Conservation (phyloP, 2,329 filamentous ascomycete species). For the Aspergillus hiratsukae region DNA sequence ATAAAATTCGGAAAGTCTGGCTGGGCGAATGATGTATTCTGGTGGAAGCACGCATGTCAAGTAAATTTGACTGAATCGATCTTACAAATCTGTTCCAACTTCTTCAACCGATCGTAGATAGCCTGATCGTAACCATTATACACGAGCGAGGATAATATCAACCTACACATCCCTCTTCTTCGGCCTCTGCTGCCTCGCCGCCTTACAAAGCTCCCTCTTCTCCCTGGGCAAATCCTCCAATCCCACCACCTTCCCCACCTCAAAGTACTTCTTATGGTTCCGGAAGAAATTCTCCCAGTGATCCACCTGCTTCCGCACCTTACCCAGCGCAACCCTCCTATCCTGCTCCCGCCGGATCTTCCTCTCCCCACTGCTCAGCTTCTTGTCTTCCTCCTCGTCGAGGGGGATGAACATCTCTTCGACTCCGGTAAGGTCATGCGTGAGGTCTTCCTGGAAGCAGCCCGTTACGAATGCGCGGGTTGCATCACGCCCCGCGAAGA, state of each 20-base stretch:
- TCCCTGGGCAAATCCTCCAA: constrained; percentile 41
- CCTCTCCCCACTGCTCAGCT: constrained; percentile 34
- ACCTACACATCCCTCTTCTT: constrained; percentile 32
- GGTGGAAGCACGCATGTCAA: constrained; percentile 28
- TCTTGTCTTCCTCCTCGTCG: constrained; percentile 44
- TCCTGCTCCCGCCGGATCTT: constrained; percentile 60
- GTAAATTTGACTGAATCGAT: constrained; percentile 31
- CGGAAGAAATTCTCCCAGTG: constrained; percentile 84
- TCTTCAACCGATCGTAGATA: constrained; percentile 10
- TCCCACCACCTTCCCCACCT: constrained; percentile 68
- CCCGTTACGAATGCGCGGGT: constrained; percentile 86
- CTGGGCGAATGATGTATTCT: constrained; percentile 34
- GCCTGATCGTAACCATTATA: constrained; percentile 16
- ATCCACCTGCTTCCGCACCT: constrained; percentile 63
- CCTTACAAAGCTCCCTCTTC: constrained; percentile 63
- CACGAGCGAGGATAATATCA: neutral
- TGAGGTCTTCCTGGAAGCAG: constrained; percentile 83
- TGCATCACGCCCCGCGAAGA: constrained; percentile 83
- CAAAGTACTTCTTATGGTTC: constrained; percentile 73
- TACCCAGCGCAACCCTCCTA: constrained; percentile 57
- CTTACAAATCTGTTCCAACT: constrained; percentile 25
- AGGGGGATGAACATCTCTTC: constrained; percentile 77
- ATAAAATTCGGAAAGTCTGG: constrained; percentile 32
- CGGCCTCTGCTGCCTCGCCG: constrained; percentile 64
- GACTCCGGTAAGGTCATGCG: constrained; percentile 76